Conservation (phyloP, 306 rosid genomes). For the Fragaria vesca region DNA sequence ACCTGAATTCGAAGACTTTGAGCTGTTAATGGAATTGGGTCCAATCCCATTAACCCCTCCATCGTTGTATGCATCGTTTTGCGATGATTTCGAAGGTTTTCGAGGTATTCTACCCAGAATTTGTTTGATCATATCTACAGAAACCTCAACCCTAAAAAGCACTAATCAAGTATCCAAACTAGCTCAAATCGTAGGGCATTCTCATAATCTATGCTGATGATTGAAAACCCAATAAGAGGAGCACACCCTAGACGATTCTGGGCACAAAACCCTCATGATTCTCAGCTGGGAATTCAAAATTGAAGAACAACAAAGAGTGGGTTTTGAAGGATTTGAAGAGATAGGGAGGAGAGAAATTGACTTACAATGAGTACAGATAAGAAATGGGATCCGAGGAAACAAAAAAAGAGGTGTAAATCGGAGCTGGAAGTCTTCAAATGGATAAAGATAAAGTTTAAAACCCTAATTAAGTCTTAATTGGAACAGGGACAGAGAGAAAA, state of each 20-base stretch:
- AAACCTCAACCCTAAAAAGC: constrained; percentile 10
- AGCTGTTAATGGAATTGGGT: constrained; percentile 38
- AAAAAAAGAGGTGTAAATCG: constrained; percentile 16
- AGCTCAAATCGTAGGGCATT: constrained; percentile 20
- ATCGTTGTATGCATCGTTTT: constrained; percentile 32
- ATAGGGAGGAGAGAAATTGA: constrained; percentile 8
- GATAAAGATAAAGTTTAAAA: constrained; percentile 17
- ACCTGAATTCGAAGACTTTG: constrained; percentile 38
- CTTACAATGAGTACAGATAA: constrained; percentile 35
- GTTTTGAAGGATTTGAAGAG: constrained; percentile 18
- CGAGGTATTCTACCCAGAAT: constrained; percentile 53
- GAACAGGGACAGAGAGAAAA: not conserved
- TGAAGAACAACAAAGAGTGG: not conserved
- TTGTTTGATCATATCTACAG: constrained; percentile 60
- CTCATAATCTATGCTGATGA: constrained; percentile 9
- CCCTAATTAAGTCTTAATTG: constrained; percentile 30
- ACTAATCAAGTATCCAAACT: constrained; percentile 20
- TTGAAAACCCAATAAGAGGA: constrained; percentile 20
- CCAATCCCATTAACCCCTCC: constrained; percentile 42
- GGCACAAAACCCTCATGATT: constrained; percentile 16
- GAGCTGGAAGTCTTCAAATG: constrained; percentile 20
- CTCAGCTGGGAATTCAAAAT: not conserved
- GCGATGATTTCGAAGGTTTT: constrained; percentile 51
- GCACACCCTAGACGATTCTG: constrained; percentile 3
- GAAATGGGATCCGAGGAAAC: constrained; percentile 9